Evolutionary conservation across 176 grass and related monocot genomes (phyloP).

Genomic region (Oryza officinalis): DNA sequence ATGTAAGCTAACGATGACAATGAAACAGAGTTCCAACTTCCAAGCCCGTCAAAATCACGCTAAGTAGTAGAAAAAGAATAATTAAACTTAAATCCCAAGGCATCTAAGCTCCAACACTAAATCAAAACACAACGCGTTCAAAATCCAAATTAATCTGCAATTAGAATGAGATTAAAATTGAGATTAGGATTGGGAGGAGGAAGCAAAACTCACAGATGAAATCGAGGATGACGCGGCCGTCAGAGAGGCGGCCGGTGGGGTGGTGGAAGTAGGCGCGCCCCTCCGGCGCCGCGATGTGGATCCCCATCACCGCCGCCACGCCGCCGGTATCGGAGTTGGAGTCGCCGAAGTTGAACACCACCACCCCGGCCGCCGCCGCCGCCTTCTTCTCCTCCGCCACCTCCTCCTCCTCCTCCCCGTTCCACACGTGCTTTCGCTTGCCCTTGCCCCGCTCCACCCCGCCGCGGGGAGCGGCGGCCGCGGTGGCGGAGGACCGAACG

Average conservation of each 20-base stretch:
- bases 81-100: neutral
- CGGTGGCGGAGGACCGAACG: neutral
- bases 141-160: neutral
- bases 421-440: neutral
- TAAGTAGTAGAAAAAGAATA: no score
- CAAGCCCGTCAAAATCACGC: neutral
- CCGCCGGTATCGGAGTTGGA: slow-evolving; percentile 89
- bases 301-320: slow-evolving; percentile 62
- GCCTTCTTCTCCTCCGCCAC: neutral
- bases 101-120: neutral
- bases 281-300: slow-evolving; percentile 52
- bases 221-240: slow-evolving; percentile 91
- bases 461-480: neutral
- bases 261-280: slow-evolving; percentile 60
- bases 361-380: neutral
- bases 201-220: slow-evolving; percentile 68
- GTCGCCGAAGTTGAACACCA: slow-evolving; percentile 90
- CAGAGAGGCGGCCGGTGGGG: slow-evolving; percentile 65
- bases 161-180: neutral
- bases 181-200: neutral
- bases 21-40: neutral
- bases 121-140: neutral
- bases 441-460: neutral
- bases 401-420: neutral
- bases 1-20: neutral